Base-by-base conservation (phyloP, 129 eudicot species). In the Tagetes erecta region DNA sequence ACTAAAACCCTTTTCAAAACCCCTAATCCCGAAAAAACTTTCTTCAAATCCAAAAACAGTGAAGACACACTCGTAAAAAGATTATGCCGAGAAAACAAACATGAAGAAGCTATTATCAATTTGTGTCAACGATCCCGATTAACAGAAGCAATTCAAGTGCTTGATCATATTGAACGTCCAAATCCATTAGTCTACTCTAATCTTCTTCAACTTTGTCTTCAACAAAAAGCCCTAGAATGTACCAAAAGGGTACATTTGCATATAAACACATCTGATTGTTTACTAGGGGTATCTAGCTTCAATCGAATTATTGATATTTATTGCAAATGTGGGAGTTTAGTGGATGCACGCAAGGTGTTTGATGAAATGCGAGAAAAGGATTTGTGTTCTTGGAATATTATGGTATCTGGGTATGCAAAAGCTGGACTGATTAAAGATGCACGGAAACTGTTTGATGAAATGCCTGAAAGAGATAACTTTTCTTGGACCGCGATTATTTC, bases 301-400 rank as follows among this genome's bases (percentile, higher is more conserved):
- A 87, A 87, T 67, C 78, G 85, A 38, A 69, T 88, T 45, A 66
- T 88, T 1, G 84, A 83, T 47, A 27, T 85, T 64, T 88, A 80
- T 44, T 76, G 83, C 40, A 88, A 85, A 65, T 83, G 94, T 35
- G 88, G 66, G 78, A 67, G 81, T 49, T 39, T 85, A 8, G 70
- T 14, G 14, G 70, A 64, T 14, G 70, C 70, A 64, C 70, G 70
- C 14, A 38, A 13, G 3, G 70, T 64, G 13, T 64, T 64, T 3
- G 70, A 64, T 64, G 70, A 64, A 64, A 64, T 64, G 70, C 70
- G 0, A 5, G 70, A 64, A 35, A 64, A 3, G 3, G 70, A 64
- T 64, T 64, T 64, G 70, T 64, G 70, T 64, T 64, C 70, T 38
- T 64, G 70, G 70, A 64, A 64, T 40, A 64, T 27, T 3, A 64